Evolutionary conservation across 2,329 filamentous ascomycete genomes (phyloP), one percentile per base, ranked within the genome.

Genomic region (Cordyceps javanica): DNA sequence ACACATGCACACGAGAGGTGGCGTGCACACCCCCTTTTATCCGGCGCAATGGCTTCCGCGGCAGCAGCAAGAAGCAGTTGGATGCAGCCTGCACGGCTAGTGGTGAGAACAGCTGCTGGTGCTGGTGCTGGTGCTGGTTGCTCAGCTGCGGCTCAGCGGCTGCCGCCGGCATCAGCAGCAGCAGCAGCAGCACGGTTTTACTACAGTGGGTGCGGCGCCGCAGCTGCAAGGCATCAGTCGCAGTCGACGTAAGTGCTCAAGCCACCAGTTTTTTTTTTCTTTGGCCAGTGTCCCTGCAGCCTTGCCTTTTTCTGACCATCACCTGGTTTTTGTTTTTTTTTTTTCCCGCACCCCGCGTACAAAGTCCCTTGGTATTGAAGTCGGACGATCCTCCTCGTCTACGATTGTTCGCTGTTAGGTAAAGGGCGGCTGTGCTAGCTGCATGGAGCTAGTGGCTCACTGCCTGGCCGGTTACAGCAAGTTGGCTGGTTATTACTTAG

Each of bases 101-200:
- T 23, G 54, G 32, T 42, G 53, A 21, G 23, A 23, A 36, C 14
- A 11, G 8, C 36, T n/a, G 25, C 38, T 28, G 25, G 49, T 30
- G 49, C 39, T 14, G 32, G 19, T 10, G 41, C 16, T 32, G 11
- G 30, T 14, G 25, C 13, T 28, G 25, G 44, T 28, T 46, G 25
- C 44, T 30, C 44, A 42, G 44, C 44, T 38, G 44, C 36, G 54
- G 54, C 54, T 49, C 36, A 42, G 36, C 54, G 54, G 54, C 19
- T 32, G 21, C 19, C 23, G 16, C 19, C 36, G 54, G 34, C 39
- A 25, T 34, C 51, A 36, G n/a, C n/a, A n/a, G n/a, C n/a, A n/a
- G n/a, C n/a, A n/a, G n/a, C n/a, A n/a, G n/a, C n/a, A n/a, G 30
- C 25, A 32, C 32, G 34, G 8, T 36, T 30, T 21, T n/a, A 41